Evolutionary conservation across 768 basidiomycete genomes (phyloP), one percentile per base, ranked within the genome.

Genomic region (Boletus sp.): DNA sequence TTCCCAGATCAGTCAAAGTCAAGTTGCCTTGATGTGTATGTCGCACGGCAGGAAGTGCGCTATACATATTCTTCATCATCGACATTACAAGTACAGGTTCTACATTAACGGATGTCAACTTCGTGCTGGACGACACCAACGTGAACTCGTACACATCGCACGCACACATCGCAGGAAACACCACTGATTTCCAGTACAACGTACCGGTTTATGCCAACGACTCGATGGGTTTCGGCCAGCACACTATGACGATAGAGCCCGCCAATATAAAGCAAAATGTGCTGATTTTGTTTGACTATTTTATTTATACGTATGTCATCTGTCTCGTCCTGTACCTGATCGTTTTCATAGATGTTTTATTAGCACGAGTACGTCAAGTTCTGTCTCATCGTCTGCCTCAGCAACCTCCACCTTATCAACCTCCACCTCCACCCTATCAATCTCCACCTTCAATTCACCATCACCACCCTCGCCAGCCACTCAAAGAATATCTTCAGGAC

Each of bases 21-120:
- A 2, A 15, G 3, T 49, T 24, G 7, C 5, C 40, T 24, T 35
- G 18, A 52, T 17, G 30, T 29, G 20, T 7, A 12, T 18, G 46
- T n/a, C 0, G 7, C 28, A 29, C 6, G 9, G 9, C 54, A 66
- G 59, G 65, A 20, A 67, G 30, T 2, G 59, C 47, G 0, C 0
- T 66, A 5, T 66, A 61, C 32, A 53, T 66, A 47, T 66, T 57
- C 39, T 64, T 67, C 29, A 64, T 61, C 44, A 18, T 59, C 0
- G 57, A 2, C 2, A 10, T 60, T 2, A 4, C 33, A 1, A 0
- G 1, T 33, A 17, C 33, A 24, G 3, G 3, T 8, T 1, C 8
- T 1, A 56, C 54, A 7, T 11, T 49, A 8, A 64, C 58, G 0
- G 7, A 52, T 2, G 29, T 64, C 5, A 5, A 36, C 5, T 67